phyloP scores from a whole-genome alignment of 345 rosid species.

The Syzygium jambos region DNA sequence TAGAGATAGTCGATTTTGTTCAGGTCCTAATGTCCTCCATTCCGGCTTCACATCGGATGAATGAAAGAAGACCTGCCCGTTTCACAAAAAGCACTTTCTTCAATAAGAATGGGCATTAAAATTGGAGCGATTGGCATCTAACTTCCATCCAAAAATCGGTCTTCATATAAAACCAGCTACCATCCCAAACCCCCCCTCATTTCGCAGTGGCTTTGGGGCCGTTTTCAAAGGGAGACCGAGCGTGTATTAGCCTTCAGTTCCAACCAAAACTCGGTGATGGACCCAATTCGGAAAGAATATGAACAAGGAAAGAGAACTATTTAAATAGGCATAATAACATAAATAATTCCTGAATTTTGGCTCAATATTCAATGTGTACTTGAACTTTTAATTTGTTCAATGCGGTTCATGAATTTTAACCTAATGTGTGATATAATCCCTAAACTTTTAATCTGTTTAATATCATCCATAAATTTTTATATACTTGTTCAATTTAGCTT shows the following conservation, averaged over 20 bases:
- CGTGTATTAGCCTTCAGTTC: neutral
- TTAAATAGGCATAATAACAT: no score
- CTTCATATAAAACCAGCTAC: neutral
- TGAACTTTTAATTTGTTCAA: no score
- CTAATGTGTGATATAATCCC: no score
- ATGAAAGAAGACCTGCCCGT: neutral
- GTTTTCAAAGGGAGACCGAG: neutral
- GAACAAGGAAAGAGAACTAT: neutral
- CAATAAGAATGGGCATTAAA: neutral
- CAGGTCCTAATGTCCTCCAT: neutral
- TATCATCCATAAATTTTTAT: no score
- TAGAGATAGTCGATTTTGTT: neutral
- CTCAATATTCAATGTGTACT: no score
- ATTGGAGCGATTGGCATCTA: neutral
- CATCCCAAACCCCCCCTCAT: neutral
- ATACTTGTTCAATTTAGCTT: no score
- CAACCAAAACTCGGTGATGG: neutral
- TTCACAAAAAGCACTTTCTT: neutral
- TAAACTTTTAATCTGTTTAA: no score
- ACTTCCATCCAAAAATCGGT: neutral
- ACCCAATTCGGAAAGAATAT: neutral
- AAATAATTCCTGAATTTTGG: no score
- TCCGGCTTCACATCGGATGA: neutral
- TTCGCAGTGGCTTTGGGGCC: neutral
- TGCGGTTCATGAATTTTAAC: no score